A percentile compares a stretch with the other conserved stretches of the same genome.
phyloP scores from a whole-genome alignment of 192 early-diverging fungal genomes.

The Gaertneriomyces sp. region DNA sequence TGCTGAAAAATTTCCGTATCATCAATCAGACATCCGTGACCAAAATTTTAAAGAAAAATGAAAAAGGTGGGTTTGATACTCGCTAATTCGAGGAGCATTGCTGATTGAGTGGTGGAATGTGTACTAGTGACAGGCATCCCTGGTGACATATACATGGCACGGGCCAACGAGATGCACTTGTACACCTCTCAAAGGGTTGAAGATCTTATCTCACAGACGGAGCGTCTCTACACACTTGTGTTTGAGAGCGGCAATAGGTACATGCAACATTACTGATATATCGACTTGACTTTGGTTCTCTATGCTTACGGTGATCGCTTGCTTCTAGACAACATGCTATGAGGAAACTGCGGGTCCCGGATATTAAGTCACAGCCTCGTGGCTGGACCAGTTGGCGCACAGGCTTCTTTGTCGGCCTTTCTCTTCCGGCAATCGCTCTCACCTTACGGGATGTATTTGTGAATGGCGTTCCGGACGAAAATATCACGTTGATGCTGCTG shows the following conservation, averaged over 20 bases:
- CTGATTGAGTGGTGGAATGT: background rate
- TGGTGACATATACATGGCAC: constrained; percentile 16
- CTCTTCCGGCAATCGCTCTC: constrained; percentile 27
- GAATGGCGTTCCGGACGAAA: constrained; percentile 14
- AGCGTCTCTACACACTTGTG: constrained; percentile 11
- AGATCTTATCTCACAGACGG: constrained; percentile 24
- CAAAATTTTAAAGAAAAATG: constrained; percentile 39
- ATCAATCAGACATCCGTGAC: constrained; percentile 37
- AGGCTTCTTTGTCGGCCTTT: constrained; percentile 31
- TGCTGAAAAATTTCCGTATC: constrained; percentile 39
- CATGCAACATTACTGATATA: background rate
- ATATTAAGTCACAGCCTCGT: constrained; percentile 15
- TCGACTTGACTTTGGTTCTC: background rate
- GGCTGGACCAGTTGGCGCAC: constrained; percentile 24
- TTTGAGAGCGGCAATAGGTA: constrained; percentile 23
- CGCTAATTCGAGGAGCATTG: background rate
- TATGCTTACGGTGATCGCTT: background rate
- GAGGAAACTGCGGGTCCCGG: constrained; percentile 24
- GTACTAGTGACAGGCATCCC: constrained; percentile 11
- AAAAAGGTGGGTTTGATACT: constrained; percentile 5
- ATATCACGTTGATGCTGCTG: constrained; percentile 24
- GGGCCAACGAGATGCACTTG: constrained; percentile 15
- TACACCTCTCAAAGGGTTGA: constrained; percentile 15
- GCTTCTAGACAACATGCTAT: constrained; percentile 17
- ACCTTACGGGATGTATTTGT: constrained; percentile 15